Conservation (phyloP, 2,329 filamentous ascomycete genomes). For the Curvularia spicifera region DNA sequence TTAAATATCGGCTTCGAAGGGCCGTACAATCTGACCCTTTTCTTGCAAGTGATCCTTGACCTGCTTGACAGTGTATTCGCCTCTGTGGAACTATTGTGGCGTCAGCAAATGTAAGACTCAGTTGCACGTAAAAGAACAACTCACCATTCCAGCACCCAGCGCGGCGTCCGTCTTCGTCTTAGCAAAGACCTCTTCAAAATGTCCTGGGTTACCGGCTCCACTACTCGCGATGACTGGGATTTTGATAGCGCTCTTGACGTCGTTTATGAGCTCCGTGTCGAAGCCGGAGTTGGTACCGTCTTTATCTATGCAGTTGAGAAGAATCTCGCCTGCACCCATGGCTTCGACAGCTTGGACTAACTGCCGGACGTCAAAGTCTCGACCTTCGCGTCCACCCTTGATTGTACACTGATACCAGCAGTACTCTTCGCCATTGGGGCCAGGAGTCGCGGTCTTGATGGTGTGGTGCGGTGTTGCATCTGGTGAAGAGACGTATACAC, state of each 20-base stretch:
- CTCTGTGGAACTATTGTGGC: conserved; percentile 76
- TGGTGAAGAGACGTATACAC: conserved; percentile 78
- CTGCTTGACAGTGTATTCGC: conserved; percentile 91
- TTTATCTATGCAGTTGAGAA: conserved; percentile 97
- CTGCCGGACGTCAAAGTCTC: conserved; percentile 90
- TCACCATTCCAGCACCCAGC: conserved; percentile 87
- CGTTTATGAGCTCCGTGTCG: conserved; percentile 86
- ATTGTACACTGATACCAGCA: conserved; percentile 99
- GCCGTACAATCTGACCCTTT: conserved; percentile 77
- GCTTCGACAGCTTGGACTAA: conserved; percentile 88
- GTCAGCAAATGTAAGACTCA: conserved; percentile 14
- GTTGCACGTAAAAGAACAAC: conserved; percentile 31
- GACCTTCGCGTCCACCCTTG: conserved; percentile 92
- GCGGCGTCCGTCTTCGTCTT: conserved; percentile 89
- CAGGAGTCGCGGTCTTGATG: conserved; percentile 71
- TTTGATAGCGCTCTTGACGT: conserved; percentile 83
- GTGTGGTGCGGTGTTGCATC: conserved; percentile 76
- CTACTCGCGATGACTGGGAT: conserved; percentile 97
- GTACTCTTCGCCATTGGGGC: conserved; percentile 76
- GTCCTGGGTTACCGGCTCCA: conserved; percentile 83
- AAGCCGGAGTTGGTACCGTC: conserved; percentile 95
- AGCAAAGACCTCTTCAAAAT: conserved; percentile 90
- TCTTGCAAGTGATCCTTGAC: conserved; percentile 83
- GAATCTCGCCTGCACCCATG: conserved; percentile 92
- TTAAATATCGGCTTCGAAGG: conserved; percentile 64